Percentiles rank a stretch among this genome's conserved stretches.
These are phyloP conservation scores for Kodamaea sp. DNA, from an alignment of 1,139 yeast genomes.

Conservation along the genomic window DNA sequence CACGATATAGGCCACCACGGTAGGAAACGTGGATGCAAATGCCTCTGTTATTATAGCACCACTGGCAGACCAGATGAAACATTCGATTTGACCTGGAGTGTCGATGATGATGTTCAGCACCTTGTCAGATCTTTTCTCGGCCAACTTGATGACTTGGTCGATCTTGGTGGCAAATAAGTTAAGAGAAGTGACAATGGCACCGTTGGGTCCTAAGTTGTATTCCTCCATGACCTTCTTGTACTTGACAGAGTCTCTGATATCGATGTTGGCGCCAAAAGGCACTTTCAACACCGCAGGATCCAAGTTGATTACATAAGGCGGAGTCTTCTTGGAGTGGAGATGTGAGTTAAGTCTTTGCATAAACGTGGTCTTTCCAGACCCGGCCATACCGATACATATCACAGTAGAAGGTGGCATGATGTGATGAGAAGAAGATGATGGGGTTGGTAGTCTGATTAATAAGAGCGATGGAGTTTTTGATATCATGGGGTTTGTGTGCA, in stretches of 20 bases:
- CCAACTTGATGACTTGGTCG: slow-evolving; percentile 86
- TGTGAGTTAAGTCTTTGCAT: slow-evolving; percentile 94
- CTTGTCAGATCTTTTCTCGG: slow-evolving; percentile 73
- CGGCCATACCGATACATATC: slow-evolving; percentile 95
- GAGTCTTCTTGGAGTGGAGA: slow-evolving; percentile 67
- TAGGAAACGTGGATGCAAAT: slow-evolving; percentile 93
- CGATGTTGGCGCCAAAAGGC: slow-evolving; percentile 93
- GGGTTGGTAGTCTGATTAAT: slow-evolving; percentile 2
- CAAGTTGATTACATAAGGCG: slow-evolving; percentile 87
- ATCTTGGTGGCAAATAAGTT: slow-evolving; percentile 92
- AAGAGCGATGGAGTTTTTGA: slow-evolving; percentile 7
- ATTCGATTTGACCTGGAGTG: slow-evolving; percentile 98
- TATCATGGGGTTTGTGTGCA: no score
- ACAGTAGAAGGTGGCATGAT: slow-evolving; percentile 63
- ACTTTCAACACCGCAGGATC: slow-evolving; percentile 95
- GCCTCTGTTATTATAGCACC: slow-evolving; percentile 97
- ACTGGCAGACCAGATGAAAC: slow-evolving; percentile 96
- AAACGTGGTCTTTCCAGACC: slow-evolving; percentile 96
- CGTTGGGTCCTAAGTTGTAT: slow-evolving; percentile 93
- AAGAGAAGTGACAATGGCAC: slow-evolving; percentile 94
- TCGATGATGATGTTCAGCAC: slow-evolving; percentile 80
- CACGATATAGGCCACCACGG: slow-evolving; percentile 91
- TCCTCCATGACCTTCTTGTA: slow-evolving; percentile 95
- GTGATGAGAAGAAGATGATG: slow-evolving; percentile 2
- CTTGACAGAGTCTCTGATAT: slow-evolving; percentile 93